Percentiles rank a stretch among this genome's conserved stretches.
Evolutionary conservation across 306 rosid genomes (phyloP).

Genomic region (Aeschynomene evenia): DNA sequence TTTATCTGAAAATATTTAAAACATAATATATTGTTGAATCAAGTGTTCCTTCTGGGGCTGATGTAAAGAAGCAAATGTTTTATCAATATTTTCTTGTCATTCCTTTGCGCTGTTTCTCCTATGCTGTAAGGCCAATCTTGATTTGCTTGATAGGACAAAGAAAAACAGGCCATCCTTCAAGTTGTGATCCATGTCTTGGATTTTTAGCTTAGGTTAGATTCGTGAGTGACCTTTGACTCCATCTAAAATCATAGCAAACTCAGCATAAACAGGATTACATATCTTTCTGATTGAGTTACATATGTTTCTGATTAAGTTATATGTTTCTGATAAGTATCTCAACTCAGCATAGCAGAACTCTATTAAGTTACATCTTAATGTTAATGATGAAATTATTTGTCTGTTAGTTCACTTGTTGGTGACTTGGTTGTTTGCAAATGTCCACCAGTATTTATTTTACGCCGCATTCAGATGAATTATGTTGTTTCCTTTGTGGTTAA

Average conservation of each 20-base stretch:
- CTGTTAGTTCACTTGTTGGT: slow-evolving; percentile 1
- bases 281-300: too few relatives aligned
- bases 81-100: background rate
- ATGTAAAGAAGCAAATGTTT: background rate
- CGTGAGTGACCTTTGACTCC: background rate
- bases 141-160: slow-evolving; percentile 21
- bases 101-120: background rate
- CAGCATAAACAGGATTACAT: background rate
- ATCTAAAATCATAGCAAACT: background rate
- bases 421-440: background rate
- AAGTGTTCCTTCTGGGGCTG: background rate
- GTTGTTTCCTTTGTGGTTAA: slow-evolving; percentile 20
- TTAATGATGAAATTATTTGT: background rate
- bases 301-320: too few relatives aligned
- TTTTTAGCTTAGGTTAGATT: background rate
- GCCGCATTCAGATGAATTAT: background rate
- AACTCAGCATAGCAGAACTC: background rate
- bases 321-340: too few relatives aligned
- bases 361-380: background rate
- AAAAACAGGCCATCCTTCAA: background rate
- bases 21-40: background rate
- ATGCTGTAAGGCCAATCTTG: background rate
- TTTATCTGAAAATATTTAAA: background rate
- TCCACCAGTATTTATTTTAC: background rate
- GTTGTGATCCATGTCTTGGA: background rate